Evolutionary conservation across 495 filamentous ascomycete species (phyloP), one percentile per base, ranked within the genome.

Genomic region (Penicillium nucicola): DNA sequence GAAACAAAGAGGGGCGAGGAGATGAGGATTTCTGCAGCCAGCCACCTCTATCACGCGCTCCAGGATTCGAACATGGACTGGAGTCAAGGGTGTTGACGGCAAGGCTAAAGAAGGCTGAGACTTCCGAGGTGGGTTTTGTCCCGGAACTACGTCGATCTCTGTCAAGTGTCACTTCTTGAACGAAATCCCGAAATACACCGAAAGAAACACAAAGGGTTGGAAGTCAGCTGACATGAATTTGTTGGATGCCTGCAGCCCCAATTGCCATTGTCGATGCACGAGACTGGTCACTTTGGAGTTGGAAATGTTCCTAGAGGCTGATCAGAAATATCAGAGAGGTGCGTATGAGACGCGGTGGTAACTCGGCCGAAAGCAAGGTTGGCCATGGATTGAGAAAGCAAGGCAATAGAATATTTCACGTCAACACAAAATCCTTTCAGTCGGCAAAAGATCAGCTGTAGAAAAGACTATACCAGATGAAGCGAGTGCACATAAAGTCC

Each of bases 1-100:
- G 30, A 34, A 38, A 37, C 20, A 32, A 37, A 17, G 23, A 33
- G 37, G 17, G 45, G 42, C 48, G 18, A 40, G 39, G 20, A 25
- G 11, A 25, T 22, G 2, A 28, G 25, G 7, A 28, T 28, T 5
- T 6, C 55, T 65, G 61, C 55, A 65, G 58, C 58, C 50, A 55
- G 38, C 50, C 55, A 50, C 33, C 50, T 36, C 45, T 42, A 65
- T 65, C 61, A 65, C 58, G 39, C 56, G 53, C 58, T 59, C 50
- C 53, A 30, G 50, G 30, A 60, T 62, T 65, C 52, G 19, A 52
- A 57, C 11, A n/a, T 18, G 34, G 56, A 38, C 61, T 52, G 53
- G 46, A 22, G 15, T 54, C 40, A 49, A 40, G 52, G 42, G 35
- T 39, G 57, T 51, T 51, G 28, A 53, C 49, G 52, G 49, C 25